A percentile compares a stretch with the other conserved stretches of the same genome.
phyloP scores from a whole-genome alignment of 306 rosid genomes.

The Sphenostylis stenocarpa region DNA sequence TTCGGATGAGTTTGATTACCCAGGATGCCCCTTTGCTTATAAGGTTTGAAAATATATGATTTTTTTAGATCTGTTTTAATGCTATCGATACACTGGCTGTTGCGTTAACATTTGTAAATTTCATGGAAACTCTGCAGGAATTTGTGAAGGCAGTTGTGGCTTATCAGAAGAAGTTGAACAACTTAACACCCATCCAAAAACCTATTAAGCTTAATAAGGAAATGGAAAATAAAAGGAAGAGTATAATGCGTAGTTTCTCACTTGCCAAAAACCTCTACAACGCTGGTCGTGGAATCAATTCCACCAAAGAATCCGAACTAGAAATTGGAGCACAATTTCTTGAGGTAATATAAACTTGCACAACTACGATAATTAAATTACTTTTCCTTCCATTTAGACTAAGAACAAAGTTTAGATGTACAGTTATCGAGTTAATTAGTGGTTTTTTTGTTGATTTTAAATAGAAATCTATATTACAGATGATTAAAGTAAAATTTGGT shows the following conservation, averaged over 20 bases:
- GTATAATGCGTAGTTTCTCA: constrained; percentile 72
- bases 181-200: constrained; percentile 39
- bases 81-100: not conserved
- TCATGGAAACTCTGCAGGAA: constrained; percentile 54
- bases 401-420: not conserved
- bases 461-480: too few relatives aligned
- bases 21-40: constrained; percentile 87
- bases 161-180: constrained; percentile 67
- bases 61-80: not conserved
- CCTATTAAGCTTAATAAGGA: constrained; percentile 57
- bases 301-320: constrained; percentile 68
- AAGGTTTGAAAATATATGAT: constrained; percentile 42
- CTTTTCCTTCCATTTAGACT: not conserved
- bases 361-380: not conserved
- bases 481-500: too few relatives aligned
- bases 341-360: constrained; percentile 50
- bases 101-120: not conserved
- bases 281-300: constrained; percentile 37
- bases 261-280: constrained; percentile 67
- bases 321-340: constrained; percentile 84
- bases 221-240: constrained; percentile 69
- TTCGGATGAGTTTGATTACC: constrained; percentile 86
- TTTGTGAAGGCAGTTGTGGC: constrained; percentile 86
- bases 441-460: too few relatives aligned
- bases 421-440: too few relatives aligned